Percentiles rank a stretch among this genome's conserved stretches.
Evolutionary conservation across 192 early-diverging fungal genomes (phyloP).

Genomic region (Pecoramyces ruminantium): DNA sequence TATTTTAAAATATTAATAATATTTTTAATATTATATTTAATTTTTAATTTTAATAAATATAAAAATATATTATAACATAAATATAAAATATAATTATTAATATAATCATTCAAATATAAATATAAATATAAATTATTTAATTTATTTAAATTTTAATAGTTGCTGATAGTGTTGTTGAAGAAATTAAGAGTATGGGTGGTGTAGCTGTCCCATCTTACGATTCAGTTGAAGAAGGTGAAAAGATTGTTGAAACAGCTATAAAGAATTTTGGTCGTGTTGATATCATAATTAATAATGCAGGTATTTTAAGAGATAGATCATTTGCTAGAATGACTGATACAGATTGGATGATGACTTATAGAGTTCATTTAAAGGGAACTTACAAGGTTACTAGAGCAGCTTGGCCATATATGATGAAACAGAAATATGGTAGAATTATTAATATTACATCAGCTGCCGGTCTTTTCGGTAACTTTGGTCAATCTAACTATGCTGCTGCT

Average conservation of each 20-base stretch:
- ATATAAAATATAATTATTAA: no score
- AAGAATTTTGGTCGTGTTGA: slow-evolving; percentile 90
- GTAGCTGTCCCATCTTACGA: slow-evolving; percentile 92
- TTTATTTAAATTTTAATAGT: not conserved
- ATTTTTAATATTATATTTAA: no score
- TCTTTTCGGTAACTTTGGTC: slow-evolving; percentile 73
- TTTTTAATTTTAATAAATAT: no score
- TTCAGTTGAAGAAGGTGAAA: slow-evolving; percentile 91
- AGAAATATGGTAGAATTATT: slow-evolving; percentile 82
- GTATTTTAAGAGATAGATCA: slow-evolving; percentile 91
- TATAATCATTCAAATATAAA: no score
- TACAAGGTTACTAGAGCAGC: slow-evolving; percentile 96
- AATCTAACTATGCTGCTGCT: slow-evolving; percentile 69
- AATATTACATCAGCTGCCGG: slow-evolving; percentile 93
- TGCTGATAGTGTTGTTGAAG: slow-evolving; percentile 65
- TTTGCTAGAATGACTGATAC: slow-evolving; percentile 94
- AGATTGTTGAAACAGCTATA: slow-evolving; percentile 93
- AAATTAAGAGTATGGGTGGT: slow-evolving; percentile 64
- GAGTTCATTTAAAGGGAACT: slow-evolving; percentile 81
- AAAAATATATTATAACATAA: no score
- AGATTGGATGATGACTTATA: slow-evolving; percentile 90
- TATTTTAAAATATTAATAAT: no score
- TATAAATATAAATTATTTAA: no score
- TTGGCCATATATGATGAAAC: slow-evolving; percentile 88
- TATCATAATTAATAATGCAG: slow-evolving; percentile 95